phyloP scores from a whole-genome alignment of 345 rosid genomes.

The Camelina sativa region DNA sequence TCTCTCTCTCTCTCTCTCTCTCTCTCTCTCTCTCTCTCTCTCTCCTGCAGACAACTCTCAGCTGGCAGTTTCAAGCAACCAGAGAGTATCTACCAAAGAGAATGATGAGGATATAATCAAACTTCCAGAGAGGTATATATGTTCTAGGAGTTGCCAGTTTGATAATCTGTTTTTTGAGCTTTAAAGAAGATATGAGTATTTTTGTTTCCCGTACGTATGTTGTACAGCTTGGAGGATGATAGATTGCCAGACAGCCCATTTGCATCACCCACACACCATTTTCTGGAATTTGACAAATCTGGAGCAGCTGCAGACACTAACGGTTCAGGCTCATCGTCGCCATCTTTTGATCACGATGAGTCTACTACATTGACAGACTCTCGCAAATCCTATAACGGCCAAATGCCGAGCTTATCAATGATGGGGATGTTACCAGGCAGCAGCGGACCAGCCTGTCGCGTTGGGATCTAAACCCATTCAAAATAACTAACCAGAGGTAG shows the following conservation, averaged over 20 bases:
- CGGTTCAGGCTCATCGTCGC: conserved; percentile 38
- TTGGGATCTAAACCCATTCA: conserved; percentile 57
- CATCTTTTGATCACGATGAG: conserved; percentile 42
- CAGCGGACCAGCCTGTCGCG: conserved; percentile 60
- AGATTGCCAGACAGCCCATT: conserved; percentile 33
- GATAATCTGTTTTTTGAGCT: neutral
- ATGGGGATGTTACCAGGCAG: conserved; percentile 50
- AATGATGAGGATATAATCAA: conserved; percentile 22
- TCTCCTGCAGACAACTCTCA: conserved; percentile 4
- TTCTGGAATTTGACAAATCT: neutral
- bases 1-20: too few species aligned
- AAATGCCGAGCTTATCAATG: conserved; percentile 70
- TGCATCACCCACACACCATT: conserved; percentile 36
- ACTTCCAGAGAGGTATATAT: conserved; percentile 27
- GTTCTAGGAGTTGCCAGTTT: neutral
- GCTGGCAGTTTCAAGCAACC: neutral
- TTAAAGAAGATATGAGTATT: neutral
- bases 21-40: neutral
- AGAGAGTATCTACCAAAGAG: conserved; percentile 14
- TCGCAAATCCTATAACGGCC: conserved; percentile 57
- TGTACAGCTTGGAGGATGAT: conserved; percentile 38
- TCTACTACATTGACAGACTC: conserved; percentile 19
- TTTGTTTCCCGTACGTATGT: neutral
- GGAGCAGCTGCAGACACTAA: conserved; percentile 11
- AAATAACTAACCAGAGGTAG: conserved; percentile 1